Conservation (phyloP, 2,329 filamentous ascomycete species). For the Nigrospora oryzae region DNA sequence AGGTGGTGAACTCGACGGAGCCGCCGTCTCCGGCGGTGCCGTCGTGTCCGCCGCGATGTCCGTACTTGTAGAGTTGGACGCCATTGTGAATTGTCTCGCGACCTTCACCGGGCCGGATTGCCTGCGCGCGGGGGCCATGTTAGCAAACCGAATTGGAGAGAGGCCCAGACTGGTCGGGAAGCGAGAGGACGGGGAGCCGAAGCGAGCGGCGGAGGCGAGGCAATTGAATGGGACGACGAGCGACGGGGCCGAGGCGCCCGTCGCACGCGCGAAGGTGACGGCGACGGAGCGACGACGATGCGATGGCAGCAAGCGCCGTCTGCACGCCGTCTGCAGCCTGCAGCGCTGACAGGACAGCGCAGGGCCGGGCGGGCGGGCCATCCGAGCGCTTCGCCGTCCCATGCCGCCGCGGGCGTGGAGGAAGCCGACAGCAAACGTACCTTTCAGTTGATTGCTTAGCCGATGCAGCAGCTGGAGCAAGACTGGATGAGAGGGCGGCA, state of each 20-base stretch:
- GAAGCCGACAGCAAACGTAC: too few species aligned
- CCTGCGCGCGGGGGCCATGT: constrained; percentile 4
- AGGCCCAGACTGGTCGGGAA: neutral
- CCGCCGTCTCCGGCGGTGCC: constrained; percentile 1
- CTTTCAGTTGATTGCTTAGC: neutral
- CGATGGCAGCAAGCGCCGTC: neutral
- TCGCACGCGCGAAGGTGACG: neutral
- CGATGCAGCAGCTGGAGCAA: constrained; percentile 1
- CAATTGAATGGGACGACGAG: too few species aligned
- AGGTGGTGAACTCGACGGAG: constrained; percentile 2
- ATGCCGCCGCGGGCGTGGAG: too few species aligned
- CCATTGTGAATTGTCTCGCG: constrained; percentile 7
- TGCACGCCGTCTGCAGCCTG: too few species aligned
- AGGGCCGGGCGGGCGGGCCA: too few species aligned
- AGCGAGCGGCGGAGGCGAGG: too few species aligned
- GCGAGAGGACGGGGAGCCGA: neutral
- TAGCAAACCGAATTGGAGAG: neutral
- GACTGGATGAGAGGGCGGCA: constrained; percentile 12
- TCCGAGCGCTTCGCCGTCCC: too few species aligned
- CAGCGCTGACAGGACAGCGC: too few species aligned
- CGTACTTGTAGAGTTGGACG: constrained; percentile 8
- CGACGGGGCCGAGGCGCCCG: too few species aligned
- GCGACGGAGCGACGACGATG: neutral
- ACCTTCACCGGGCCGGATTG: constrained; percentile 4
- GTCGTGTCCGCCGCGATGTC: constrained; percentile 3